Conservation (phyloP, 768 basidiomycete species). For the Tephrocybe sp. region DNA sequence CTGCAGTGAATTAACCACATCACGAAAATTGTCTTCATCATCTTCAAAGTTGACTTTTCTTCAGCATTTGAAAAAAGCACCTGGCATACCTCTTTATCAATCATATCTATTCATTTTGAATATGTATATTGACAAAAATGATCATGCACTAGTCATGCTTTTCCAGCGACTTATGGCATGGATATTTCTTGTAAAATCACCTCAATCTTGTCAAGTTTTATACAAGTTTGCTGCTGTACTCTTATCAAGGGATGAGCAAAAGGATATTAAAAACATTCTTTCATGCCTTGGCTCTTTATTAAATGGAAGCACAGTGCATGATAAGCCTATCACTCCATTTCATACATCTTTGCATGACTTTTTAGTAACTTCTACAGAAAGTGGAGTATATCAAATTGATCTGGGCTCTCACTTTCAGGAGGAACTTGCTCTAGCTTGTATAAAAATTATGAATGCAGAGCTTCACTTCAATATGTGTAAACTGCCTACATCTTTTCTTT, state of each 20-base stretch:
- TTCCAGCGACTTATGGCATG: neutral
- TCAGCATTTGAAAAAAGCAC: neutral
- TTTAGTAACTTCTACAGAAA: neutral
- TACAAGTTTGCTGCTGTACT: neutral
- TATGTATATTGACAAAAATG: neutral
- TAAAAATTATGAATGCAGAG: slow-evolving; percentile 8
- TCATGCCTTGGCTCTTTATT: neutral
- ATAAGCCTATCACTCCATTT: neutral
- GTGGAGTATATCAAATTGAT: neutral
- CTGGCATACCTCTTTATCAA: neutral
- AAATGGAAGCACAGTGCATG: neutral
- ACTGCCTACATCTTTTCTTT: slow-evolving; percentile 8
- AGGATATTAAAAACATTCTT: neutral
- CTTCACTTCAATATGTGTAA: slow-evolving; percentile 19
- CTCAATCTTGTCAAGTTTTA: neutral
- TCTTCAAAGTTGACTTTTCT: neutral
- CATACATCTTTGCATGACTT: neutral
- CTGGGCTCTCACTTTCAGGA: neutral
- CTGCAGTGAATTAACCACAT: neutral
- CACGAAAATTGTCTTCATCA: neutral
- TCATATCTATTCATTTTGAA: neutral
- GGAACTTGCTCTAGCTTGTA: slow-evolving; percentile 1
- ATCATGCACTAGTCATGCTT: neutral
- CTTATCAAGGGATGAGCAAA: neutral
- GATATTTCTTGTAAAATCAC: neutral